A percentile compares a stretch with the other conserved stretches of the same genome.
These are phyloP conservation scores for Nicotiana tomentosiformis DNA, from an alignment of 257 asterid genomes.

Conservation along the genomic window DNA sequence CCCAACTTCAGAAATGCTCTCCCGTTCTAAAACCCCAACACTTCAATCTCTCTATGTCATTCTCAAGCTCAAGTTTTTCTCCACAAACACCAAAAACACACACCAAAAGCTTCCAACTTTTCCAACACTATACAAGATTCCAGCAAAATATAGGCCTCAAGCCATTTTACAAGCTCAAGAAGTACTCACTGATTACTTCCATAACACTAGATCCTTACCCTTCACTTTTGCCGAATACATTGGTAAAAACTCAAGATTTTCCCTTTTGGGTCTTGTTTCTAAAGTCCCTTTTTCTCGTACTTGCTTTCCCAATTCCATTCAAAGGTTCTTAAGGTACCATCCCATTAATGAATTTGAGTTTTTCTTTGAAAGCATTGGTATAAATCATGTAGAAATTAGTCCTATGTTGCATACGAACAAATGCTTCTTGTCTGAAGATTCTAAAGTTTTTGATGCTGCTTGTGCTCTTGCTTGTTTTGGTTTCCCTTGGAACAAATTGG, in stretches of 20 bases:
- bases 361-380: constrained; percentile 59
- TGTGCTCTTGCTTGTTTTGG: constrained; percentile 50
- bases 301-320: constrained; percentile 25
- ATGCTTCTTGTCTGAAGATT: constrained; percentile 42
- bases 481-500: constrained; percentile 58
- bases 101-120: constrained; percentile 1
- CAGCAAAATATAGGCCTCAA: constrained; percentile 38
- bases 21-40: constrained; percentile 9
- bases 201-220: constrained; percentile 53
- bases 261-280: constrained; percentile 35
- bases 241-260: constrained; percentile 36
- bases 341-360: constrained; percentile 63
- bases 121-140: constrained; percentile 39
- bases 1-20: not conserved
- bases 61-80: constrained; percentile 22
- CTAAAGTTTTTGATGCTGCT: constrained; percentile 35
- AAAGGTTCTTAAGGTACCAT: constrained; percentile 55
- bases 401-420: constrained; percentile 19
- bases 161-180: constrained; percentile 44
- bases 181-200: constrained; percentile 55
- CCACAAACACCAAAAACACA: constrained; percentile 9
- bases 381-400: constrained; percentile 15
- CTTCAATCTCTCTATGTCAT: constrained; percentile 21
- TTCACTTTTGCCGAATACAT: constrained; percentile 51
- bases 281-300: constrained; percentile 32